A percentile compares a stretch with the other conserved stretches of the same genome.
phyloP scores from a whole-genome alignment of 179 eudicot species.

The Silene noctiflora region DNA sequence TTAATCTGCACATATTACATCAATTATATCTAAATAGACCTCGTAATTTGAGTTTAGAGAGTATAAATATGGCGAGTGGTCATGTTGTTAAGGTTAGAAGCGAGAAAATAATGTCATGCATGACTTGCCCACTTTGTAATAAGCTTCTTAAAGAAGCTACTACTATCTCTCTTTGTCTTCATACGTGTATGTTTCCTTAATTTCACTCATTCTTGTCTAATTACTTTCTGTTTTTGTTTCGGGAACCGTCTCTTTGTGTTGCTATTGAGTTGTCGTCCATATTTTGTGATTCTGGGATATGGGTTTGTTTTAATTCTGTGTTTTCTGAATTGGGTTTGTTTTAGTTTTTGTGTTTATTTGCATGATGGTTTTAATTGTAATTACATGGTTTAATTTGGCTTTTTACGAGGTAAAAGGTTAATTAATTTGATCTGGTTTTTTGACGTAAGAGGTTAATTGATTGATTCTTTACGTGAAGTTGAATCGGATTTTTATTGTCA shows the following conservation, averaged over 20 bases:
- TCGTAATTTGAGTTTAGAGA: too few relatives aligned
- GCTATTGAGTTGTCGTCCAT: too few relatives aligned
- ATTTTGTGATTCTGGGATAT: too few relatives aligned
- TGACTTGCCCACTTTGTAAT: slow-evolving; percentile 44
- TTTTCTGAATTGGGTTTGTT: slow-evolving; percentile 23
- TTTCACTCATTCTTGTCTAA: too few relatives aligned
- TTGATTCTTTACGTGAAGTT: slow-evolving; percentile 29
- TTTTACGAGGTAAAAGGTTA: not conserved
- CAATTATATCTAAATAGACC: too few relatives aligned
- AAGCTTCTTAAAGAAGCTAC: slow-evolving; percentile 40
- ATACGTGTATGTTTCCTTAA: slow-evolving; percentile 33
- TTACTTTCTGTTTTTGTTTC: too few relatives aligned
- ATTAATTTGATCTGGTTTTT: too few relatives aligned
- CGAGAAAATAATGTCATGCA: slow-evolving; percentile 40
- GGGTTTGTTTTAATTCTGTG: slow-evolving; percentile 18
- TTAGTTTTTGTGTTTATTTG: slow-evolving; percentile 6
- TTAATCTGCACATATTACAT: too few relatives aligned
- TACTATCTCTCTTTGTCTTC: slow-evolving; percentile 48
- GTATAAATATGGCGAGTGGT: slow-evolving; percentile 4
- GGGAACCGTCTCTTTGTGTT: too few relatives aligned
- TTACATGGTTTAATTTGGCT: too few relatives aligned
- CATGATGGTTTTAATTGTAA: not conserved
- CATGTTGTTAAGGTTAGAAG: slow-evolving; percentile 33
- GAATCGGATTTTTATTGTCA: slow-evolving; percentile 22
- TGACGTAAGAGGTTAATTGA: slow-evolving; percentile 14